These are phyloP conservation scores for Diatrype stigma DNA, from an alignment of 2,329 filamentous ascomycete genomes.

Conservation along the genomic window DNA sequence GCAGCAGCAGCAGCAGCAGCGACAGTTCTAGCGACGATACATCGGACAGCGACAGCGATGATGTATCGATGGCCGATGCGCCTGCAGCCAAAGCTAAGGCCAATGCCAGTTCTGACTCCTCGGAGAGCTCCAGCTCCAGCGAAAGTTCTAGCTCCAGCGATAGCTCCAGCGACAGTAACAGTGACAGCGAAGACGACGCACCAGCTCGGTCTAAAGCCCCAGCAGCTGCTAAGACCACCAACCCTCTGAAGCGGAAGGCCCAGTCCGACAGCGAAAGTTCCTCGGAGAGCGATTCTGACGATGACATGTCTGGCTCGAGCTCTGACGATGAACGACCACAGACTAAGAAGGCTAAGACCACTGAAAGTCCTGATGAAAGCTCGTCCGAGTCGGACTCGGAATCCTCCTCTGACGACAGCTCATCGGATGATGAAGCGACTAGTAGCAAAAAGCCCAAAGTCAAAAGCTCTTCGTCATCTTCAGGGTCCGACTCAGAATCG, in stretches of 20 bases:
- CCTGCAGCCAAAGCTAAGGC: background rate
- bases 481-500: constrained; percentile 34
- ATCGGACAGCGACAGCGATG: constrained; percentile 26
- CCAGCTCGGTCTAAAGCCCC: constrained; percentile 15
- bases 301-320: constrained; percentile 31
- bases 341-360: constrained; percentile 43
- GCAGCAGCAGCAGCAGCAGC: constrained; percentile 26
- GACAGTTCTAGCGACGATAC: constrained; percentile 18
- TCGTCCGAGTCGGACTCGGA: constrained; percentile 30
- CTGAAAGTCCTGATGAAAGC: constrained; percentile 29
- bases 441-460: constrained; percentile 11
- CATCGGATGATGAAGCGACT: constrained; percentile 23
- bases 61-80: constrained; percentile 4
- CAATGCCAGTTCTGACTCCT: constrained; percentile 3
- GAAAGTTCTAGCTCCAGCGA: constrained; percentile 29
- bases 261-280: constrained; percentile 35
- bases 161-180: constrained; percentile 27
- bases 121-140: constrained; percentile 30
- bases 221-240: constrained; percentile 27
- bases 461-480: constrained; percentile 9
- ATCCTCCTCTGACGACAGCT: constrained; percentile 22
- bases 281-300: constrained; percentile 34
- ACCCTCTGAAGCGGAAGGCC: constrained; percentile 54
- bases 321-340: constrained; percentile 37
- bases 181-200: constrained; percentile 30